A percentile compares a stretch with the other conserved stretches of the same genome.
Conservation (phyloP, 495 filamentous ascomycete species). For the Penicillium salamii region DNA sequence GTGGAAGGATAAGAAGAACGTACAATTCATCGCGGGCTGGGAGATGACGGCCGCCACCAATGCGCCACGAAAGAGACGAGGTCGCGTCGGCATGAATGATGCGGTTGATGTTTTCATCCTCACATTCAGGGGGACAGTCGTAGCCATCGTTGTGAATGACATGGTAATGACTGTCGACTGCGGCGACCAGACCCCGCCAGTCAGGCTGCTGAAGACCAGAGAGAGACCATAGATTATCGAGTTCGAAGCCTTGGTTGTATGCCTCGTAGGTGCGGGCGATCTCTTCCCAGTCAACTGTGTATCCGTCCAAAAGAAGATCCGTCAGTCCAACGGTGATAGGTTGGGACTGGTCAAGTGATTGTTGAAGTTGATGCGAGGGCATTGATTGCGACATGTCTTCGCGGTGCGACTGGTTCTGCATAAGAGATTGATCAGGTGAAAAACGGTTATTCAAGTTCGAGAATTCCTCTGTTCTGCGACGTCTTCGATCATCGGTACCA, state of each 20-base stretch:
- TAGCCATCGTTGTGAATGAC: constrained; percentile 34
- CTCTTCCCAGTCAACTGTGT: constrained; percentile 38
- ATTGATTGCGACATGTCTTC: constrained; percentile 26
- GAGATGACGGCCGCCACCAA: constrained; percentile 29
- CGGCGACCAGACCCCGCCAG: constrained; percentile 45
- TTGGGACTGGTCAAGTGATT: constrained; percentile 17
- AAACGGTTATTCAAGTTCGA: constrained; percentile 27
- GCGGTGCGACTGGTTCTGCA: constrained; percentile 28
- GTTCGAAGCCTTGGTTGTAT: constrained; percentile 40
- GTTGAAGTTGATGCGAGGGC: constrained; percentile 18
- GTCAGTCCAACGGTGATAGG: constrained; percentile 30
- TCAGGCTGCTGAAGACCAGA: constrained; percentile 45
- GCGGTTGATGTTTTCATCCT: constrained; percentile 33
- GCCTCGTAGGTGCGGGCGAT: constrained; percentile 35
- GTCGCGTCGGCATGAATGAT: constrained; percentile 33
- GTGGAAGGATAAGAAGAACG: constrained; percentile 5
- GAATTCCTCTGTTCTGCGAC: constrained; percentile 42
- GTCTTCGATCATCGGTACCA: constrained; percentile 37
- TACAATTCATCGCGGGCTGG: constrained; percentile 44
- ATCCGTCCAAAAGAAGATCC: constrained; percentile 38
- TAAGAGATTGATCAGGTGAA: constrained; percentile 33
- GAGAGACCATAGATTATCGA: constrained; percentile 43
- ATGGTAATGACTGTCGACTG: constrained; percentile 47
- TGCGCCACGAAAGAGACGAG: constrained; percentile 34
- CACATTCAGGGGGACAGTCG: constrained; percentile 30